Evolutionary conservation across 331 rosid genomes (phyloP), one percentile per base, ranked within the genome.

Genomic region (Dryas integrifolia): DNA sequence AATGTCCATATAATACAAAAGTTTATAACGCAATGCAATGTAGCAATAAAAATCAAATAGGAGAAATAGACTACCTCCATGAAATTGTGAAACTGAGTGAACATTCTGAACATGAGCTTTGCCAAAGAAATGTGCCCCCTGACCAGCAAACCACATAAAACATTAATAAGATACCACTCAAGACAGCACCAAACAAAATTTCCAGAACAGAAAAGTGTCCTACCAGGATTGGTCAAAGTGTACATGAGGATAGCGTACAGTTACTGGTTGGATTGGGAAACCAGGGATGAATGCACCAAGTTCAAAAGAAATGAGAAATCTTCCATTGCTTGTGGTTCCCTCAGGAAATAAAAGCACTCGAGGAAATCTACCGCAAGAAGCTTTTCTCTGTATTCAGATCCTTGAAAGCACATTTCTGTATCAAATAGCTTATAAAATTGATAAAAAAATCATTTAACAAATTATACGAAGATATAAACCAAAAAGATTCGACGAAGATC

Each of bases 141-240:
- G 61, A 65, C 63, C 57, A 60, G 59, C 75, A 47, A 16, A 58
- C 51, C 81, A 79, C 41, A 77, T 26, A 48, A 75, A 71, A 50
- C 41, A 11, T 41, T 47, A 70, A 51, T 75, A 77, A 72, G 78
- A 72, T 55, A 80, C 44, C 56, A 68, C 47, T 30, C 59, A 57
- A 67, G 74, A 72, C 60, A 77, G 51, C 44, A 65, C 61, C 76
- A 62, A 79, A 48, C 46, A 9, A 58, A 79, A 69, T 14, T 30
- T 67, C 51, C 24, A 79, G 59, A 72, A 49, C 67, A 62, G 69
- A 81, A 45, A 78, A 68, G 60, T 52, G 53, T 44, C 92, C 67
- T 82, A 95, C 99, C 99, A 95, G 63, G 99, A 95, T 81, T 95
- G 97, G 69, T 95, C 99, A 78, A 95, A 95, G 85, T 95, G 97